Evolutionary conservation across 2,329 filamentous ascomycete genomes (phyloP).

Genomic region (Colletotrichum cereale): DNA sequence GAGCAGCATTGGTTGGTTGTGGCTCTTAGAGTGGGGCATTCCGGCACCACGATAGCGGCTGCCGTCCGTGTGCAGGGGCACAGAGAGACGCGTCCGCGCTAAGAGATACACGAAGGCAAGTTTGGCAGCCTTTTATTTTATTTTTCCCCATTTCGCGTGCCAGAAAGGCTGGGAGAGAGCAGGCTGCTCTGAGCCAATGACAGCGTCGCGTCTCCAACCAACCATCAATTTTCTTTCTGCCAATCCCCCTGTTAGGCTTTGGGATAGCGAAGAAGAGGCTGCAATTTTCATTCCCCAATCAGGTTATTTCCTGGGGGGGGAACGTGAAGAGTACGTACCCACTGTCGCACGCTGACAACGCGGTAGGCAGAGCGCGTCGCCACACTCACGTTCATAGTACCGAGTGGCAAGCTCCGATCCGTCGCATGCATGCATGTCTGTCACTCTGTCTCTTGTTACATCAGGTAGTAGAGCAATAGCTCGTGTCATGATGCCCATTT

Average conservation of each 20-base stretch:
- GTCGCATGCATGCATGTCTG: background rate
- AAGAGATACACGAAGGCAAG: conserved; percentile 39
- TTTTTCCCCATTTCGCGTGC: conserved; percentile 11
- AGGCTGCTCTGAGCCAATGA: conserved; percentile 11
- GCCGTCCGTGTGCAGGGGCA: conserved; percentile 18
- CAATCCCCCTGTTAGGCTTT: background rate
- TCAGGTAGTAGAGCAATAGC: background rate
- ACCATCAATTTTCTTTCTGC: background rate
- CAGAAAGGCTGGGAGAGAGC: background rate
- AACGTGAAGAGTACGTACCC: background rate
- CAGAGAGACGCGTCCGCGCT: conserved; percentile 41
- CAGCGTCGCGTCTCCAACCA: background rate
- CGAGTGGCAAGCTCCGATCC: too few relatives aligned
- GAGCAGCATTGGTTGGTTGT: background rate
- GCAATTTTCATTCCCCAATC: background rate
- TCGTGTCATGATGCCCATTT: background rate
- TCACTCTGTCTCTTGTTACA: background rate
- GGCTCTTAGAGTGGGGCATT: background rate
- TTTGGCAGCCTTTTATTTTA: conserved; percentile 18
- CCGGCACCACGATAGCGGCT: conserved; percentile 10
- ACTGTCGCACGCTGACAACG: background rate
- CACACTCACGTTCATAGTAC: background rate
- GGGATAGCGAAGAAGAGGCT: background rate
- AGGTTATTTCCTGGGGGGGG: conserved; percentile 29
- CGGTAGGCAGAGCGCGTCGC: background rate